Percentiles rank a stretch among this genome's conserved stretches.
phyloP scores from a whole-genome alignment of 2,329 filamentous ascomycete species.

The Colletotrichum sp. region DNA sequence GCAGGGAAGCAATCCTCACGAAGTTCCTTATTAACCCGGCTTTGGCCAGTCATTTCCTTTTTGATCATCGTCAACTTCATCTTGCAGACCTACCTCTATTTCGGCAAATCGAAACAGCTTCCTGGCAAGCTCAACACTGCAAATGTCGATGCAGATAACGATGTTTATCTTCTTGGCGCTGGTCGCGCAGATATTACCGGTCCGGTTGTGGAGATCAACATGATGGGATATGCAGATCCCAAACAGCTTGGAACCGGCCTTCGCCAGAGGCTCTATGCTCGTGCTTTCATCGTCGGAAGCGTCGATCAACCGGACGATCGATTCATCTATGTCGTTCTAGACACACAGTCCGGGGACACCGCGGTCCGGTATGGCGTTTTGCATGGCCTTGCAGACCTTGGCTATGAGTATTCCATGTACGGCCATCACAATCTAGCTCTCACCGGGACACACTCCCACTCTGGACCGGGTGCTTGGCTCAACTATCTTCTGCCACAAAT shows the following conservation, averaged over 20 bases:
- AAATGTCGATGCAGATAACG: conserved; percentile 20
- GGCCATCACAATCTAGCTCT: conserved; percentile 83
- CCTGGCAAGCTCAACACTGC: background rate
- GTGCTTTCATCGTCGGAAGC: conserved; percentile 85
- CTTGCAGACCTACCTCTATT: background rate
- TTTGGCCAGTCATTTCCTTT: background rate
- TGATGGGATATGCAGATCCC: conserved; percentile 86
- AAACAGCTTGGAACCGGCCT: conserved; percentile 83
- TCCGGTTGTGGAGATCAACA: conserved; percentile 85
- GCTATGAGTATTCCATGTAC: conserved; percentile 76
- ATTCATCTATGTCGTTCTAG: conserved; percentile 87
- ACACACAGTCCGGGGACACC: conserved; percentile 85
- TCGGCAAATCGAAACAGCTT: background rate
- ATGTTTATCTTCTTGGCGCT: conserved; percentile 54
- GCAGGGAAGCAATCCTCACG: background rate
- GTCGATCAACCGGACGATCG: conserved; percentile 68
- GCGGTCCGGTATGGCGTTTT: conserved; percentile 85
- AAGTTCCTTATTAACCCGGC: conserved; percentile 6
- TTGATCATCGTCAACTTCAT: background rate
- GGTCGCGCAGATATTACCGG: conserved; percentile 64
- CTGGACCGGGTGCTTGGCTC: conserved; percentile 87
- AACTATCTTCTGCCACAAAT: conserved; percentile 92
- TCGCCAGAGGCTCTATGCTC: conserved; percentile 83
- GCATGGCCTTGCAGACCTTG: conserved; percentile 70
- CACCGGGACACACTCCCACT: conserved; percentile 89